Base-by-base conservation (phyloP, 1,139 yeast species). In the Sugiyamaella pinicola region DNA sequence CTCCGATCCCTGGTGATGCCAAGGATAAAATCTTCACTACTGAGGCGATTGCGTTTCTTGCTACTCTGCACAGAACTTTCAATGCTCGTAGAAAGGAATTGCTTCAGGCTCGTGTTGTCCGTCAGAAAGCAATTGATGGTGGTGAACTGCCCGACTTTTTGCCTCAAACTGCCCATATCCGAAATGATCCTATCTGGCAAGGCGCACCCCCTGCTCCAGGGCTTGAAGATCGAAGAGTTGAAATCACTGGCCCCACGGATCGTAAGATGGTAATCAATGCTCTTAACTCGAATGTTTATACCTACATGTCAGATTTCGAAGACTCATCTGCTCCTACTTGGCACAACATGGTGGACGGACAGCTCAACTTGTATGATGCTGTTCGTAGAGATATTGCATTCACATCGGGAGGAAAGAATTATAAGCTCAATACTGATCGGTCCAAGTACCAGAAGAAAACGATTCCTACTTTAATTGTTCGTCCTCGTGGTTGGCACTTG, bases 301-400 rank as follows among this genome's bases (percentile, higher is more conserved):
- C 96, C 47, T 90, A 90, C 71, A 90, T 90, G 97, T 85, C 95
- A 42, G 98, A 90, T 74, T 87, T 90, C 64, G 97, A 90, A 73
- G 97, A 90, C 74, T 88, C 96, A 29, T 84, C 91, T 64, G 85
- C 97, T 33, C 99, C 99, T 62, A 91, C 98, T 37, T 93, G 98
- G 98, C 74, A 74, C 63, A 90, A 82, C 87, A 59, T 77, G 81
- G 62, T 79, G 61, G 95, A 86, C 75, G 99, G 98, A 54, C 99
- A 93, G 75, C 88, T 87, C 61, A 91, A 93, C 72, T 77, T 93
- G 66, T 90, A 83, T 73, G 98, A 93, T 69, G 97, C 90, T 31
- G 74, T 81, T 84, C 74, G 88, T 79, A 63, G 89, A 80, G 70
- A 83, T 78, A 71, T 84, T 83, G 45, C 63, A 81, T 84, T 62